These are phyloP conservation scores for Quercus variabilis DNA, from an alignment of 306 rosid species.

Conservation along the genomic window DNA sequence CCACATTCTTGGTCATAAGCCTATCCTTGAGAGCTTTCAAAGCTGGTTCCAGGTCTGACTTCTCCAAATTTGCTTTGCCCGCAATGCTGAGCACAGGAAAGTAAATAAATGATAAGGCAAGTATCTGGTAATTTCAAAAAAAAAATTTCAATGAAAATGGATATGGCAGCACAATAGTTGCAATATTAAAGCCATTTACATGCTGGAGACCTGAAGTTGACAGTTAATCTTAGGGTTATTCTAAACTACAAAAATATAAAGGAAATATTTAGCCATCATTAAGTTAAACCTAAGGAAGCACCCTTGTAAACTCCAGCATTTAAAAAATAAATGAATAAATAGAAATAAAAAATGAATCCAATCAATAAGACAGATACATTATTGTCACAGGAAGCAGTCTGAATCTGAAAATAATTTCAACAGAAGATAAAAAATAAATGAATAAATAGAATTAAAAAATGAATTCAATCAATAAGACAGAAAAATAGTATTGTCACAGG, in stretches of 20 bases:
- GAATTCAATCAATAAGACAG: background rate
- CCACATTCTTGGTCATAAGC: conserved; percentile 99
- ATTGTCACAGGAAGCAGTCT: background rate
- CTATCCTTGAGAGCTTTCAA: conserved; percentile 94
- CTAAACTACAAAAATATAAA: background rate
- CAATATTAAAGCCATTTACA: background rate
- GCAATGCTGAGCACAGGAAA: conserved; percentile 68
- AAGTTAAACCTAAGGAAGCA: background rate
- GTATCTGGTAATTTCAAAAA: background rate
- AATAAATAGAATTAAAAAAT: background rate
- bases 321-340: background rate
- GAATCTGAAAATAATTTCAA: background rate
- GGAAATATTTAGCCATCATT: background rate
- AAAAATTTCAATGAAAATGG: background rate
- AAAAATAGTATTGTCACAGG: background rate
- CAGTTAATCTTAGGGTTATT: background rate
- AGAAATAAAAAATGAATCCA: background rate
- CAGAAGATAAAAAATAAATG: background rate
- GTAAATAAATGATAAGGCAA: background rate
- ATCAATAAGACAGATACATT: background rate
- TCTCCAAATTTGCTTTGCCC: conserved; percentile 94
- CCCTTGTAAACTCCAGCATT: background rate
- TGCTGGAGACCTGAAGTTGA: background rate
- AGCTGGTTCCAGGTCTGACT: conserved; percentile 93
- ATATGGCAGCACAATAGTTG: background rate